Conservation (phyloP, 805 yeast genomes). For the Crinitomyces ghanaensis region DNA sequence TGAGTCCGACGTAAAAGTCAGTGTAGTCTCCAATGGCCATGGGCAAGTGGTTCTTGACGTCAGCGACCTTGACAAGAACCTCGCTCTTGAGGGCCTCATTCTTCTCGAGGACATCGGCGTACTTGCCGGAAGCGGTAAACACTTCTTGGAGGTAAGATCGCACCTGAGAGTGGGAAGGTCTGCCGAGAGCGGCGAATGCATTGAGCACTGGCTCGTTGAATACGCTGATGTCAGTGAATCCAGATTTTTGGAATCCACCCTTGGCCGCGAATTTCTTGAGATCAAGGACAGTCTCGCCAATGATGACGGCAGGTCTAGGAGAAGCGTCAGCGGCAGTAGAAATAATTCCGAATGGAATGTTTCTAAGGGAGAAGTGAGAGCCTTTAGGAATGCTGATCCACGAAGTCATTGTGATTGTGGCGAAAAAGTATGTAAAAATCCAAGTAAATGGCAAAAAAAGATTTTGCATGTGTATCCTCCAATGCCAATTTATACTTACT, state of each 20-base stretch:
- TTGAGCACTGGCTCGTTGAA: conserved; percentile 11
- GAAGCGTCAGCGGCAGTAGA: conserved; percentile 6
- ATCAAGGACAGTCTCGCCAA: conserved; percentile 18
- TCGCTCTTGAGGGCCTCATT: conserved; percentile 7
- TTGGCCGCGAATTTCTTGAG: conserved; percentile 9
- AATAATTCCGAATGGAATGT: conserved; percentile 19
- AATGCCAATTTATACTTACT: too few species aligned
- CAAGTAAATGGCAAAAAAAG: too few species aligned
- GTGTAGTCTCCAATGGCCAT: conserved; percentile 19
- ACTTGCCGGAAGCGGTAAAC: conserved; percentile 10
- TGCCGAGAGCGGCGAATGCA: conserved; percentile 15
- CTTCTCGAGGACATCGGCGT: conserved; percentile 11
- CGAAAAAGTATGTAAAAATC: too few species aligned
- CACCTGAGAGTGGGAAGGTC: conserved; percentile 8
- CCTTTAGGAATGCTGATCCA: conserved; percentile 8
- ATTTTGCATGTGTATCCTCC: too few species aligned
- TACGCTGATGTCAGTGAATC: conserved; percentile 8
- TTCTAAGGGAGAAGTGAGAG: conserved; percentile 18
- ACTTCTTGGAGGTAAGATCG: conserved; percentile 12
- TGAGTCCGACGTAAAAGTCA: conserved; percentile 18
- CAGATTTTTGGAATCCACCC: conserved; percentile 11
- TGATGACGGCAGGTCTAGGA: conserved; percentile 13
- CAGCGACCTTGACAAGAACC: conserved; percentile 4
- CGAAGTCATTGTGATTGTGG: conserved; percentile 4
- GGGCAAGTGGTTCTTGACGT: conserved; percentile 13